phyloP scores from a whole-genome alignment of 140 eudicot genomes.

The Bidens hawaiensis region DNA sequence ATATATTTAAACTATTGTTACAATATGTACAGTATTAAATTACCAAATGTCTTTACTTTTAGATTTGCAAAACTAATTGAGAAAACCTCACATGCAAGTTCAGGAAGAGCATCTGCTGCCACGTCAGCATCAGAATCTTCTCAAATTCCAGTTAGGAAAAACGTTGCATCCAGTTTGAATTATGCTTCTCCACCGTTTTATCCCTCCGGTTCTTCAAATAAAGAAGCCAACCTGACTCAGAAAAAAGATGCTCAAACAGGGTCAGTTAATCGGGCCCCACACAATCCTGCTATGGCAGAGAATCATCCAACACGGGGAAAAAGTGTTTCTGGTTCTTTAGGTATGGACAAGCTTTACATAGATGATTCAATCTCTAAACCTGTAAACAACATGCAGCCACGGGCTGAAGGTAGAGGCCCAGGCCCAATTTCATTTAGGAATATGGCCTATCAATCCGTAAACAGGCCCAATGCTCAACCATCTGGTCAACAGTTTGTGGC shows the following conservation, averaged over 20 bases:
- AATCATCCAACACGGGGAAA: constrained; percentile 47
- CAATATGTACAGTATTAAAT: not conserved
- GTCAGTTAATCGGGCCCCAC: constrained; percentile 37
- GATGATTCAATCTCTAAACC: constrained; percentile 44
- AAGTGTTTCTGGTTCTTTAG: constrained; percentile 48
- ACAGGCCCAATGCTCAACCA: constrained; percentile 48
- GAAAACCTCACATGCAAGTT: constrained; percentile 43
- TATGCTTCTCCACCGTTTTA: constrained; percentile 97
- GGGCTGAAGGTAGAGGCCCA: constrained; percentile 71
- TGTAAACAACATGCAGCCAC: constrained; percentile 29
- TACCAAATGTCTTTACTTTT: not conserved
- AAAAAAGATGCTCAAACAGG: constrained; percentile 59
- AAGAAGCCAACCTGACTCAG: constrained; percentile 44
- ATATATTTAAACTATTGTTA: not conserved
- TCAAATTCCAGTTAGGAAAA: constrained; percentile 41
- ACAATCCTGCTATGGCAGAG: constrained; percentile 34
- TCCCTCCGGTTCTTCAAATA: constrained; percentile 76
- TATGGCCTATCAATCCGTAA: constrained; percentile 49
- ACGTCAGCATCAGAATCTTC: constrained; percentile 43
- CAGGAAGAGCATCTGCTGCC: constrained; percentile 52
- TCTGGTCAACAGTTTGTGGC: constrained; percentile 57
- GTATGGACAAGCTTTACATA: constrained; percentile 61
- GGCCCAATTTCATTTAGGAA: constrained; percentile 28
- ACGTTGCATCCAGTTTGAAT: constrained; percentile 66
- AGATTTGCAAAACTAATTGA: constrained; percentile 57